Percentiles rank a stretch among this genome's conserved stretches.
These are phyloP conservation scores for Eragrostis tef DNA, from an alignment of 202 grass and related monocot genomes.

Conservation along the genomic window DNA sequence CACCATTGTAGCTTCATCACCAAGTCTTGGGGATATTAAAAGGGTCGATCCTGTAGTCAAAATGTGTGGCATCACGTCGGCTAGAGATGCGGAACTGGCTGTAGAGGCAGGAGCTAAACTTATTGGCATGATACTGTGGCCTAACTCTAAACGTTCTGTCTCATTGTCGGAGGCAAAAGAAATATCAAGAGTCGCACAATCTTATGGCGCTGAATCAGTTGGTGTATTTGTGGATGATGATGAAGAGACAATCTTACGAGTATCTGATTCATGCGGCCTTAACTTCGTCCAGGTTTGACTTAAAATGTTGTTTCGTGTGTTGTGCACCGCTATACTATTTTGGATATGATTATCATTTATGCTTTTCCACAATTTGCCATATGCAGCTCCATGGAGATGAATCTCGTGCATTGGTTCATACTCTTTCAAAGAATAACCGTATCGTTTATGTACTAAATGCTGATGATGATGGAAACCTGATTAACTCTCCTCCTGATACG, in stretches of 20 bases:
- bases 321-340: neutral
- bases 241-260: slow-evolving; percentile 65
- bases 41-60: slow-evolving; percentile 66
- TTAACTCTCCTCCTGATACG: slow-evolving; percentile 57
- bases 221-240: slow-evolving; percentile 96
- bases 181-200: slow-evolving; percentile 69
- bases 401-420: slow-evolving; percentile 62
- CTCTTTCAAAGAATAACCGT: slow-evolving; percentile 51
- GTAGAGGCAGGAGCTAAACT: slow-evolving; percentile 67
- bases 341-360: slow-evolving; percentile 5
- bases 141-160: slow-evolving; percentile 77
- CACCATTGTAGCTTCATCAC: neutral
- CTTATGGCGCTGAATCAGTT: slow-evolving; percentile 70
- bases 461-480: slow-evolving; percentile 70
- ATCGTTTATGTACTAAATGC: slow-evolving; percentile 90
- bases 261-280: slow-evolving; percentile 67
- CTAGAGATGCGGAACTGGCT: slow-evolving; percentile 80
- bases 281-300: slow-evolving; percentile 69
- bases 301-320: slow-evolving; percentile 1
- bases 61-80: slow-evolving; percentile 87
- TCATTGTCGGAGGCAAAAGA: slow-evolving; percentile 65
- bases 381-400: slow-evolving; percentile 85
- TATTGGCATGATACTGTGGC: slow-evolving; percentile 92
- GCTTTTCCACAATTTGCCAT: slow-evolving; percentile 17
- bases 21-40: slow-evolving; percentile 15